A percentile compares a stretch with the other conserved stretches of the same genome.
Conservation (phyloP, 306 rosid species). For the Ceratonia siliqua region DNA sequence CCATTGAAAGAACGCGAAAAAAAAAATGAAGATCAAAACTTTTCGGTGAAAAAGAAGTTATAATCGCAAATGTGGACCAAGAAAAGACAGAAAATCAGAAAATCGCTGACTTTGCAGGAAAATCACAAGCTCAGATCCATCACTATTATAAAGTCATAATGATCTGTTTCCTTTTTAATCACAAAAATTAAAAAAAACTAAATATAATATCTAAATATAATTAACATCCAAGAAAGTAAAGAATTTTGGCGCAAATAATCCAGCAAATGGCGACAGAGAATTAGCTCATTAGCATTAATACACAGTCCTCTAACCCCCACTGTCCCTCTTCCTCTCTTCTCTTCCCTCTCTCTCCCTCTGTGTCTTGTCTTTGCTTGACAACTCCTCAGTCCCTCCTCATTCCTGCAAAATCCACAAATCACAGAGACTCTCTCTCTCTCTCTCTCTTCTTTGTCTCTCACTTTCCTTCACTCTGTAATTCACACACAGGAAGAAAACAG, state of each 20-base stretch:
- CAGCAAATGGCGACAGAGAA: conserved; percentile 21
- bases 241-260: background rate
- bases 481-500: conserved; percentile 21
- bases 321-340: background rate
- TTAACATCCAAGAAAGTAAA: background rate
- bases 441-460: background rate
- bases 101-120: background rate
- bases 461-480: background rate
- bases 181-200: background rate
- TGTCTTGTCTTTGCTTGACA: conserved; percentile 23
- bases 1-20: too few relatives aligned
- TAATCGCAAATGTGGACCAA: background rate
- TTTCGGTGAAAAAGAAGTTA: too few relatives aligned
- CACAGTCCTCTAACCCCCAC: background rate
- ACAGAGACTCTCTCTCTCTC: background rate
- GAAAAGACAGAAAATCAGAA: background rate
- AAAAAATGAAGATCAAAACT: too few relatives aligned
- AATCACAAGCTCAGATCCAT: background rate
- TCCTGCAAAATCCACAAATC: too few relatives aligned
- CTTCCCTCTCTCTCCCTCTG: background rate
- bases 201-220: background rate
- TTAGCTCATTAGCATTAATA: conserved; percentile 13
- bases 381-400: conserved; percentile 33
- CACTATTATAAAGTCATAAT: background rate
- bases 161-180: background rate